Evolutionary conservation across 768 basidiomycete genomes (phyloP).

Genomic region (Gloeostereum incarnatum): DNA sequence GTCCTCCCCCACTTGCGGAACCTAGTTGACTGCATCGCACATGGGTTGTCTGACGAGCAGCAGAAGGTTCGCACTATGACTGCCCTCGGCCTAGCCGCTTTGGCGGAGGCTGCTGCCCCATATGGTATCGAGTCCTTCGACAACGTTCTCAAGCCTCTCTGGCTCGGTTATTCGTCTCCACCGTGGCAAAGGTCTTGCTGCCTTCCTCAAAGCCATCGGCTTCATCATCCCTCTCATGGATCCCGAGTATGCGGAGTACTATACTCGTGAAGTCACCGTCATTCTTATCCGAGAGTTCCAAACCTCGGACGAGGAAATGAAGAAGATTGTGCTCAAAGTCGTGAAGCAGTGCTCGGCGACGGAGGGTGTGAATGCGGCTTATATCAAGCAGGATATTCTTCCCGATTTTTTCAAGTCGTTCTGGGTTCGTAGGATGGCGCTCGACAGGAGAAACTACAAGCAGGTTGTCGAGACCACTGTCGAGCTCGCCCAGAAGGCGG

Average conservation of each 20-base stretch:
- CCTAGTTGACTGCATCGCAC: slow-evolving; percentile 92
- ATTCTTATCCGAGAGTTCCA: slow-evolving; percentile 98
- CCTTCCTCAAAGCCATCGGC: slow-evolving; percentile 95
- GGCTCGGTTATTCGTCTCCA: slow-evolving; percentile 88
- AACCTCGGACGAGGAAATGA: slow-evolving; percentile 99
- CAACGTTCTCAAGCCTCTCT: slow-evolving; percentile 89
- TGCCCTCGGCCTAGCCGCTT: slow-evolving; percentile 81
- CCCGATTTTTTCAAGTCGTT: slow-evolving; percentile 99
- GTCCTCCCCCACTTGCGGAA: slow-evolving; percentile 96
- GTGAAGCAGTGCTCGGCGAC: slow-evolving; percentile 99
- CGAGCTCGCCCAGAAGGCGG: slow-evolving; percentile 94
- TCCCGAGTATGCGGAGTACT: slow-evolving; percentile 98
- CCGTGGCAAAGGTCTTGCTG: slow-evolving; percentile 90
- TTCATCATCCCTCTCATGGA: slow-evolving; percentile 99
- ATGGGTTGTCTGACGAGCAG: slow-evolving; percentile 88
- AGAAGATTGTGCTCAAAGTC: slow-evolving; percentile 98
- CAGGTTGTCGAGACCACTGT: slow-evolving; percentile 99
- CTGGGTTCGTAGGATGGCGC: slow-evolving; percentile 97
- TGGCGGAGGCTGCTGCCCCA: slow-evolving; percentile 95
- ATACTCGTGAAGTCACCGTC: slow-evolving; percentile 95
- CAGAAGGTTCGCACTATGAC: slow-evolving; percentile 97
- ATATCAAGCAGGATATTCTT: slow-evolving; percentile 95
- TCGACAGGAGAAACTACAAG: slow-evolving; percentile 91
- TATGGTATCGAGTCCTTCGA: slow-evolving; percentile 99
- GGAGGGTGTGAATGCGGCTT: slow-evolving; percentile 92